A percentile compares a stretch with the other conserved stretches of the same genome.
Evolutionary conservation across 2,329 filamentous ascomycete genomes (phyloP).

Genomic region (Fusarium sp.): DNA sequence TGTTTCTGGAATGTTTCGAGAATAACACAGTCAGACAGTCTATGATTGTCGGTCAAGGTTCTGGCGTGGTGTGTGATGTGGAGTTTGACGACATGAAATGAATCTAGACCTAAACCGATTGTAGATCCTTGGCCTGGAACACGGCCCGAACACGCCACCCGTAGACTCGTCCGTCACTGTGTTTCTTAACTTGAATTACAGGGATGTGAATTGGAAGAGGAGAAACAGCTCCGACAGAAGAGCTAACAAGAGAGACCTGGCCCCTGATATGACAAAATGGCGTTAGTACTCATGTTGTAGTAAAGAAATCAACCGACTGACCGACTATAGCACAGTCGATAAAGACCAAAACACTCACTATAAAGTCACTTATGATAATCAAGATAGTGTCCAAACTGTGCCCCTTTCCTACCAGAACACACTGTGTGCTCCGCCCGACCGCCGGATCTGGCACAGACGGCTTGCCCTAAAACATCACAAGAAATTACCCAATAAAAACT

Average conservation of each 20-base stretch:
- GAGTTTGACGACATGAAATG: background rate
- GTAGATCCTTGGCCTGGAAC: slow-evolving; percentile 1
- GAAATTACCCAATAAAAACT: slow-evolving; percentile 10
- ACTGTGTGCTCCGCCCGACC: background rate
- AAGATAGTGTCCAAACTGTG: background rate
- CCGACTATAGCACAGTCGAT: too few species aligned
- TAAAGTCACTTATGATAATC: background rate
- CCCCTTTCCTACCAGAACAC: background rate
- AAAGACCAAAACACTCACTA: too few species aligned
- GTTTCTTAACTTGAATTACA: background rate
- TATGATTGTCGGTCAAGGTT: background rate
- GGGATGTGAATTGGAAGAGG: background rate
- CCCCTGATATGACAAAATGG: background rate
- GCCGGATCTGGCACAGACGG: slow-evolving; percentile 8
- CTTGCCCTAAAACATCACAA: background rate
- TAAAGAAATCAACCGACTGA: background rate
- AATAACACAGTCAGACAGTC: background rate
- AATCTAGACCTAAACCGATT: background rate
- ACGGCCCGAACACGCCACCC: slow-evolving; percentile 1
- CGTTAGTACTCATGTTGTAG: background rate
- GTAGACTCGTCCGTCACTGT: background rate
- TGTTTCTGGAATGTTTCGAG: background rate
- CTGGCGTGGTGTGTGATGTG: background rate
- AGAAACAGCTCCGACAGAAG: background rate
- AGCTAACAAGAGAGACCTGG: background rate